Evolutionary conservation across 1,139 yeast species (phyloP), one percentile per base, ranked within the genome.

Genomic region (Candida neerlandica): DNA sequence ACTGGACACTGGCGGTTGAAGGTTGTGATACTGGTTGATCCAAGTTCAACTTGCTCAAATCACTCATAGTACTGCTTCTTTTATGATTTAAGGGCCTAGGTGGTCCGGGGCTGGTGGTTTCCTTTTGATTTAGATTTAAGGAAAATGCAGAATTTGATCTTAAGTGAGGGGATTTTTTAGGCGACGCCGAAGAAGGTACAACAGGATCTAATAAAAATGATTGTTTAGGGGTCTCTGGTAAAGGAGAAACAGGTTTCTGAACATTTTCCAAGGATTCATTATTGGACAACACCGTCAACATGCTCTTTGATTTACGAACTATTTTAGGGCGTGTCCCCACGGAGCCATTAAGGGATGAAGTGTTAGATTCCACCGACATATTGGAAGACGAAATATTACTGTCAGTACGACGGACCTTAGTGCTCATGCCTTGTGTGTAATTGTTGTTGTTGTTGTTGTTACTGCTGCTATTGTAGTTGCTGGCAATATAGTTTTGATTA

Each of bases 131-230:
- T 33, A 52, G 52, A 15, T 52, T 57, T 38, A 57, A 51, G 7
- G 67, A 58, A 44, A 66, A 67, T 4, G 71, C 55, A n/a, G 73
- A 68, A 47, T 59, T 62, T 14, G 75, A 67, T 44, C 73, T 58
- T 3, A 59, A 30, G 48, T 66, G 71, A 7, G 73, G 69, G 0
- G 71, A 60, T 41, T 57, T 60, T 44, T 59, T 47, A 9, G 60
- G 61, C 2, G 63, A 56, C 14, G 60, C 11, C 15, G 40, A 3
- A 14, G 41, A n/a, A 37, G 43, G 21, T 14, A 10, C 19, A 18
- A 27, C 27, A 34, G 29, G 27, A 19, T 10, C 19, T n/a, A n/a
- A 9, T 3, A 34, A 21, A 15, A 42, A 21, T 16, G 35, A 21
- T 23, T 26, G 38, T 12, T 21, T 42, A 3, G 44, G 30, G 12